phyloP scores from a whole-genome alignment of 192 early-diverging fungal genomes.

The Linnemannia elongata region DNA sequence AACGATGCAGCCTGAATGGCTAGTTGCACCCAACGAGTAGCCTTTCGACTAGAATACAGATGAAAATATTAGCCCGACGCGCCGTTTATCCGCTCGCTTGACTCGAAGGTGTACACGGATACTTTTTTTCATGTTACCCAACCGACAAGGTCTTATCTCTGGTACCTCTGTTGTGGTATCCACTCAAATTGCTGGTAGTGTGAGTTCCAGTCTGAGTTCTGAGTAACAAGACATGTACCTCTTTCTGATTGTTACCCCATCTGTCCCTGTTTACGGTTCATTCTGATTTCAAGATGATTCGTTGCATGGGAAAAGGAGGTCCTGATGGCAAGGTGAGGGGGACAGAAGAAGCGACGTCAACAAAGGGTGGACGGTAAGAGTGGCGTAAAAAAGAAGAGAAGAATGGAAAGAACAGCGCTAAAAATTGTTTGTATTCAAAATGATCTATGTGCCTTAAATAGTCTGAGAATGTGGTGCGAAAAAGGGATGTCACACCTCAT shows the following conservation, averaged over 20 bases:
- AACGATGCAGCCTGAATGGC: neutral
- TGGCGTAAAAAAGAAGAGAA: neutral
- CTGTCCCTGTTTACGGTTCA: neutral
- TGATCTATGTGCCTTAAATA: neutral
- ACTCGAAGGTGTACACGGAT: neutral
- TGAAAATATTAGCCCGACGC: neutral
- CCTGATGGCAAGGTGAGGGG: neutral
- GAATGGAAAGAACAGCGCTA: neutral
- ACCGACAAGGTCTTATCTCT: neutral
- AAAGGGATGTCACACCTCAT: slow-evolving; percentile 21
- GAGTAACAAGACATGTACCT: neutral
- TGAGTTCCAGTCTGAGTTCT: neutral
- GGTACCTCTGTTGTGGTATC: neutral
- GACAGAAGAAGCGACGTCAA: neutral
- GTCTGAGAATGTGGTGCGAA: neutral
- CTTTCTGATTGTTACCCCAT: neutral
- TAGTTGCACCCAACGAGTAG: neutral
- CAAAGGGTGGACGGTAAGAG: neutral
- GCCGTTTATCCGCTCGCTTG: neutral
- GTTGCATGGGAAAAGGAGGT: neutral
- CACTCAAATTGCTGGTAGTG: neutral
- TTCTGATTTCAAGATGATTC: neutral
- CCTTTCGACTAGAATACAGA: neutral
- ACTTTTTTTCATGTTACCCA: neutral
- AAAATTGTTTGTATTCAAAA: neutral